Evolutionary conservation across 805 yeast genomes (phyloP), one percentile per base, ranked within the genome.

Genomic region (Diddensiella caesifluorescens): DNA sequence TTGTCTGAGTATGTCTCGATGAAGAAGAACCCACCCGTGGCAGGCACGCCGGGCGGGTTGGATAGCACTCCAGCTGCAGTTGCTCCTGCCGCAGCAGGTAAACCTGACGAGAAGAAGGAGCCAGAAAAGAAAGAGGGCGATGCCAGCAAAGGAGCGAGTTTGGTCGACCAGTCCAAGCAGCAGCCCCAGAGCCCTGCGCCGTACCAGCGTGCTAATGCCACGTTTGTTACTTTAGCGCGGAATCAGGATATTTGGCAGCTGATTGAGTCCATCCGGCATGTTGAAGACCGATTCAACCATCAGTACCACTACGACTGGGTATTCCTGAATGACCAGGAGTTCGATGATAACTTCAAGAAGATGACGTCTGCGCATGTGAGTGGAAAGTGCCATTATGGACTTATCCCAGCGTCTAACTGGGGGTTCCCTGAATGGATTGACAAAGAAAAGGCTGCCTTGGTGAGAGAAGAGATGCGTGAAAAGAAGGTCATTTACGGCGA

Each of bases 241-340:
- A 80, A 85, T 62, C 55, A 64, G 21, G 95, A 85, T 53, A 58
- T 83, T 47, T 56, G 66, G 51, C 70, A 68, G n/a, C 65, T 83
- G 38, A 49, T 80, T 26, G 70, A 67, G 35, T 77, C 92, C 4
- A 80, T 87, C 46, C 71, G 80, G 43, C 69, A 73, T 44, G 74
- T 85, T 28, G 95, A 86, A 68, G 86, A 82, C 61, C 73, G 89
- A 42, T 88, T 88, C 68, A 88, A 90, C 67, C 61, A 64, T 38
- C 68, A 79, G 48, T 88, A 57, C 64, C 76, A 83, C 50, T 89
- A 89, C 61, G 95, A 87, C 59, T 89, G 96, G 96, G 89, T 88
- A 12, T 89, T 89, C 62, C 67, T 90, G 52, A 89, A 89, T 64
- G 90, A 90, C 59, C 79, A 74, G 43, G 79, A 74, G 18, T 89